These are phyloP conservation scores for Cucurbita moschata DNA, from an alignment of 306 rosid species.

Conservation along the genomic window DNA sequence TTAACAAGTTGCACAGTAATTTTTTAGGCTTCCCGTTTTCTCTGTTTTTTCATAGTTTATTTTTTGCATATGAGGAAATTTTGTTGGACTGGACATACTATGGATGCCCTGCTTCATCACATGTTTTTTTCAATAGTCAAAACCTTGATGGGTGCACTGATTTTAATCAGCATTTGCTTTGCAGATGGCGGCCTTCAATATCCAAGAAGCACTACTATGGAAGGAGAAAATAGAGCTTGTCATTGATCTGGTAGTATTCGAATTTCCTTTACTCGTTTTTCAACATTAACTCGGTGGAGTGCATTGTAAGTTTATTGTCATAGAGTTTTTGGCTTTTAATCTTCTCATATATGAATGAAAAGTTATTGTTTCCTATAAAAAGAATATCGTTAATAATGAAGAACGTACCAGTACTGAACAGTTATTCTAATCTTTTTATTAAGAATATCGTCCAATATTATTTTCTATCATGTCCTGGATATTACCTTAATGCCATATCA, in stretches of 20 bases:
- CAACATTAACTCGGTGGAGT: neutral
- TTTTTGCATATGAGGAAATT: neutral
- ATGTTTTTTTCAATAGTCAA: neutral
- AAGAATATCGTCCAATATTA: neutral
- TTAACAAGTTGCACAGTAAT: neutral
- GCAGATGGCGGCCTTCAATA: constrained; percentile 99
- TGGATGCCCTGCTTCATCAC: neutral
- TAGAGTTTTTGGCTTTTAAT: neutral
- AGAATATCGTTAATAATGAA: neutral
- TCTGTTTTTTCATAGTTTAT: neutral
- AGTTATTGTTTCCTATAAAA: neutral
- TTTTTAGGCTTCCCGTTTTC: neutral
- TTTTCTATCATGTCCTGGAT: neutral
- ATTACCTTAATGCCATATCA: neutral
- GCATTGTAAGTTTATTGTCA: neutral
- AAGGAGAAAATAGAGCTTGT: constrained; percentile 82
- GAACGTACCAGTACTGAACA: neutral
- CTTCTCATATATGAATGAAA: neutral
- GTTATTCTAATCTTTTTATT: neutral
- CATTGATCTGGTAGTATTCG: constrained; percentile 68
- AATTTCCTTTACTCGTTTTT: neutral
- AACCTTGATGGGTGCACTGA: neutral
- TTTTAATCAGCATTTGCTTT: constrained; percentile 11
- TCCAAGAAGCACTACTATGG: constrained; percentile 94
- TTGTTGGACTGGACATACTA: neutral